Conservation (phyloP, 1,284 basidiomycete genomes). For the Tylopilus sp. region DNA sequence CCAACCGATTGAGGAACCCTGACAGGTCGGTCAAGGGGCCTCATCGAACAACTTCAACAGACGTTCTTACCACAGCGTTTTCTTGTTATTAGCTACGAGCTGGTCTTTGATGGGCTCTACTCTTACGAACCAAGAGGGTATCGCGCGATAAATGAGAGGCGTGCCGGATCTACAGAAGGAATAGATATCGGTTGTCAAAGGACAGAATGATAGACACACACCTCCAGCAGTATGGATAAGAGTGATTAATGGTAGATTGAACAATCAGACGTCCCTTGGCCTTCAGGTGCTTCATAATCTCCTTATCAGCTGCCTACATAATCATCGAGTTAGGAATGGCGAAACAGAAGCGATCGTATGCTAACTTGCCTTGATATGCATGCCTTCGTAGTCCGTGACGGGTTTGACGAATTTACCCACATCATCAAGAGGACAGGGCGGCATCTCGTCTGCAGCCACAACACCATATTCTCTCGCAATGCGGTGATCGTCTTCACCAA, state of each 20-base stretch:
- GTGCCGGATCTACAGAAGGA: constrained; percentile 79
- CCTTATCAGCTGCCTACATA: constrained; percentile 88
- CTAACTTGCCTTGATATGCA: constrained; percentile 85
- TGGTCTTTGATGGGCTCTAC: constrained; percentile 89
- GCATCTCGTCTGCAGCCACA: constrained; percentile 88
- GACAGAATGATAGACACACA: constrained; percentile 42
- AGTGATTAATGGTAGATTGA: constrained; percentile 89
- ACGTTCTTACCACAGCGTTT: constrained; percentile 84
- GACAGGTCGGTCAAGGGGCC: constrained; percentile 2
- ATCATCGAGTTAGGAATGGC: constrained; percentile 6
- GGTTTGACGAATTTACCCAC: constrained; percentile 89
- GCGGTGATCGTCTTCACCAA: constrained; percentile 99
- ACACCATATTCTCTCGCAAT: constrained; percentile 90
- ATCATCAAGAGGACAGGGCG: constrained; percentile 97
- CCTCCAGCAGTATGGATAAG: constrained; percentile 99
- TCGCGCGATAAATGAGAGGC: constrained; percentile 96
- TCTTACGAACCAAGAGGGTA: constrained; percentile 97
- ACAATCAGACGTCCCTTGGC: constrained; percentile 90
- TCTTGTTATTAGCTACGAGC: constrained; percentile 91
- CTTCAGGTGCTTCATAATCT: constrained; percentile 94
- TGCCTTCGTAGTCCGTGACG: constrained; percentile 92
- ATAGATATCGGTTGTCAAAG: neutral
- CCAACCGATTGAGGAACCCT: constrained; percentile 94
- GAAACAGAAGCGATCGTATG: neutral
- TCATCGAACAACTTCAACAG: neutral